Percentiles rank a stretch among this genome's conserved stretches.
Conservation (phyloP, 2,329 filamentous ascomycete species). For the Eutypa lata region DNA sequence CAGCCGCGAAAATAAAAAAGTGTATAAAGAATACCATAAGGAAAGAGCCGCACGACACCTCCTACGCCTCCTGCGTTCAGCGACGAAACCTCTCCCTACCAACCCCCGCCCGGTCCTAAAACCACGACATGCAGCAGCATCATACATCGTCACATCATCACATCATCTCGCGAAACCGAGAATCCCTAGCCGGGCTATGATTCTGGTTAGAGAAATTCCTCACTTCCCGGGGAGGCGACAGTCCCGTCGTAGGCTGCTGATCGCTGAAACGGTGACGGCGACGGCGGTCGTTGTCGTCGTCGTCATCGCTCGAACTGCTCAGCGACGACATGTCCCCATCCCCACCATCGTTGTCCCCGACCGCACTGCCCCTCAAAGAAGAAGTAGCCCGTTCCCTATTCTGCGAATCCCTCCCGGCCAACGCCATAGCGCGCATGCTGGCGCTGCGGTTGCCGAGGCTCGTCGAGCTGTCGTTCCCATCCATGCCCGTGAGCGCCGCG, state of each 20-base stretch:
- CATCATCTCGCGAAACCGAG: constrained; percentile 58
- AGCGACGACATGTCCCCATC: constrained; percentile 19
- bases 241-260: constrained; percentile 19
- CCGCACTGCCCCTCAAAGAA: no score
- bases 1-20: no score
- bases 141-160: constrained; percentile 1
- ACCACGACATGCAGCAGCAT: no score
- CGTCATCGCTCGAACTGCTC: constrained; percentile 30
- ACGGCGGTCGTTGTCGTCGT: constrained; percentile 14
- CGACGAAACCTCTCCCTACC: no score
- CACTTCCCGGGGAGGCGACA: constrained; percentile 33
- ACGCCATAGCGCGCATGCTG: constrained; percentile 45
- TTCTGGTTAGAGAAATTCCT: constrained; percentile 34
- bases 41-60: no score
- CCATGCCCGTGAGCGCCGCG: constrained; percentile 39
- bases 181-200: constrained; percentile 53
- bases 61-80: no score
- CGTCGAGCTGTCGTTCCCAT: constrained; percentile 40
- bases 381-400: no score
- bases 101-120: no score
- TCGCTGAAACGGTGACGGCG: no score
- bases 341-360: constrained; percentile 7
- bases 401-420: constrained; percentile 34
- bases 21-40: no score
- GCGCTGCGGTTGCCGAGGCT: constrained; percentile 39